A percentile compares a stretch with the other conserved stretches of the same genome.
Conservation (phyloP, 2,329 filamentous ascomycete genomes). For the Dichotomopilus funicola region DNA sequence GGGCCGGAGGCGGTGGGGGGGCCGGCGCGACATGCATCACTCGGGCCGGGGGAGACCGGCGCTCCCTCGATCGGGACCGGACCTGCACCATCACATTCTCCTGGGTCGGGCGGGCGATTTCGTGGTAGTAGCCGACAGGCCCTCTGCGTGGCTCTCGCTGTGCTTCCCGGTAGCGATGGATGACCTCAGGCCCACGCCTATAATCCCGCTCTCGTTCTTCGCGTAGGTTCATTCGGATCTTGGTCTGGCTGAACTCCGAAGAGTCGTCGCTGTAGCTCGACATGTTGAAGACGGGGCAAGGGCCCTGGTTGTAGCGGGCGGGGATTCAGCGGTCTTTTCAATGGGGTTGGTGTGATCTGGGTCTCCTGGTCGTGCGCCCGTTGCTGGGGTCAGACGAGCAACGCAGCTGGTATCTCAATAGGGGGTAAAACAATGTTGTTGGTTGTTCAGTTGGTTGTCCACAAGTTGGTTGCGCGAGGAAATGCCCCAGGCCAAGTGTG, state of each 20-base stretch:
- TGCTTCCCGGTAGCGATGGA: too few relatives aligned
- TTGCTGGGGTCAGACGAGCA: background rate
- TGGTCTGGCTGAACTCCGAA: slow-evolving; percentile 27
- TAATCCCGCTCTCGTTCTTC: slow-evolving; percentile 26
- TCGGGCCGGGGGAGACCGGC: slow-evolving; percentile 35
- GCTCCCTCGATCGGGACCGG: slow-evolving; percentile 41
- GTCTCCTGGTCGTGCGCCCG: too few relatives aligned
- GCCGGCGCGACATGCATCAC: slow-evolving; percentile 21
- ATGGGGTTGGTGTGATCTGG: background rate
- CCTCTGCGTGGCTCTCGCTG: too few relatives aligned
- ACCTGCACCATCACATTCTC: slow-evolving; percentile 39
- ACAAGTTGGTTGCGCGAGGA: too few relatives aligned
- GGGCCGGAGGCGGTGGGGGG: slow-evolving; percentile 25
- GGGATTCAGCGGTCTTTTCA: background rate
- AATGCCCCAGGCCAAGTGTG: background rate
- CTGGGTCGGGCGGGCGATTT: slow-evolving; percentile 35
- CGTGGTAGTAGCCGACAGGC: slow-evolving; percentile 34
- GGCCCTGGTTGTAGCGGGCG: background rate
- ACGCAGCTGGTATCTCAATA: background rate
- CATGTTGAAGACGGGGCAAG: slow-evolving; percentile 9
- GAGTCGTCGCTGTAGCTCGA: slow-evolving; percentile 36
- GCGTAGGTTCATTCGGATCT: slow-evolving; percentile 30
- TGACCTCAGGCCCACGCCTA: too few relatives aligned
- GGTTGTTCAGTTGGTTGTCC: too few relatives aligned
- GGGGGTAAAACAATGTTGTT: too few relatives aligned